Percentiles rank a stretch among this genome's conserved stretches.
phyloP scores from a whole-genome alignment of 345 rosid species.

The Dipteronia sinensis region DNA sequence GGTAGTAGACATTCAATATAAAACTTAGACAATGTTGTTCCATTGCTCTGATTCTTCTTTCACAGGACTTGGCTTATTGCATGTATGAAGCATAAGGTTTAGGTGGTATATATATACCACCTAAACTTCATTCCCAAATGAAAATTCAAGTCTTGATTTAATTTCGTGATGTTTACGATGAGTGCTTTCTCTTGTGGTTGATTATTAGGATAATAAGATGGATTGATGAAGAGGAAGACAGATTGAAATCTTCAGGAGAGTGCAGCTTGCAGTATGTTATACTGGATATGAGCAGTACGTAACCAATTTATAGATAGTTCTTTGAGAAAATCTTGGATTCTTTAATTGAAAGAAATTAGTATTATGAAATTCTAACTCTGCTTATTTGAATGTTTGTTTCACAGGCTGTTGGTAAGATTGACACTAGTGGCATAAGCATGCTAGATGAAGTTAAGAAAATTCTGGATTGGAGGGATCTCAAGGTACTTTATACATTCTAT shows the following conservation, averaged over 20 bases:
- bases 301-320: too few species aligned
- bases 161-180: not conserved
- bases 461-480: slow-evolving; percentile 57
- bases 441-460: slow-evolving; percentile 72
- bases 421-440: slow-evolving; percentile 97
- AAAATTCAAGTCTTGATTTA: not conserved
- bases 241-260: slow-evolving; percentile 51
- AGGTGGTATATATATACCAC: too few species aligned
- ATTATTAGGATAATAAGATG: slow-evolving; percentile 66
- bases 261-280: slow-evolving; percentile 63
- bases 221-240: slow-evolving; percentile 82
- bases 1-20: too few species aligned
- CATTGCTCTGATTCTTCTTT: too few species aligned
- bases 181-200: not conserved
- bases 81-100: too few species aligned
- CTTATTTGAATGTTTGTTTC: slow-evolving; percentile 9
- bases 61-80: too few species aligned
- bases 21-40: too few species aligned
- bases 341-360: not conserved
- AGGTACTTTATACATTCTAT: slow-evolving; percentile 38
- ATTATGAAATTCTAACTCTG: not conserved
- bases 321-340: not conserved
- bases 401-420: slow-evolving; percentile 87
- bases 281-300: slow-evolving; percentile 67
- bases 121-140: not conserved